Evolutionary conservation across 371 early-diverging fungal species (phyloP), one percentile per base, ranked within the genome.

Genomic region (Thermomucor indicae-seudaticae): DNA sequence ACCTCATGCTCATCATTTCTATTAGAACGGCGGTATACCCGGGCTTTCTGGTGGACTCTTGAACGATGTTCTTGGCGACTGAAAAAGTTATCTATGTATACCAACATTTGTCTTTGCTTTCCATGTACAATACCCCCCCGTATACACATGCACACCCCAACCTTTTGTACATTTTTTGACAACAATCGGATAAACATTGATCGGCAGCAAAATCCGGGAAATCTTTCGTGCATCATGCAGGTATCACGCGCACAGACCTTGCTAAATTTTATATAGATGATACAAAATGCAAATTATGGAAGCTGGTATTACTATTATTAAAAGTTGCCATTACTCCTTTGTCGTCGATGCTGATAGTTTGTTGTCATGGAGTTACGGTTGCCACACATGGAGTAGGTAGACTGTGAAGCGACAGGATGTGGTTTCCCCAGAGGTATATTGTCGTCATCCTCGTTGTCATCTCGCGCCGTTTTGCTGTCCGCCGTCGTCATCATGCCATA

Each of bases 371-470:
- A 22, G 19, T 19, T 44, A 29, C 44, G 24, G 17, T 44, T 24
- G 11, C 44, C 28, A 14, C 28, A 11, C 8, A 29, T 44, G 4
- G 44, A 44, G n/a, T n/a, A n/a, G 20, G 44, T 44, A 2, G 44
- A 44, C 25, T 17, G 24, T 14, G 44, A 44, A 17, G 44, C 20
- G 12, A 14, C 17, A 0, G 44, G 44, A 14, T 44, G 44, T n/a
- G 44, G 44, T 14, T 24, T 17, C 8, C 31, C 53, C 5, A 48
- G 37, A 8, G 52, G 53, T 22, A 45, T 62, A 38, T 70, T 60
- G 40, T 70, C 70, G 38, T 70, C 65, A 1, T 63, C 62, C 5
- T 65, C 63, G 6, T 56, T 51, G 12, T 54, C 60, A 17, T 52
- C 49, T 45, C 12, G 49, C 62, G 52, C 51, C 47, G 39, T 43